Evolutionary conservation across 345 rosid species (phyloP).

Genomic region (Dipteronia dyeriana): DNA sequence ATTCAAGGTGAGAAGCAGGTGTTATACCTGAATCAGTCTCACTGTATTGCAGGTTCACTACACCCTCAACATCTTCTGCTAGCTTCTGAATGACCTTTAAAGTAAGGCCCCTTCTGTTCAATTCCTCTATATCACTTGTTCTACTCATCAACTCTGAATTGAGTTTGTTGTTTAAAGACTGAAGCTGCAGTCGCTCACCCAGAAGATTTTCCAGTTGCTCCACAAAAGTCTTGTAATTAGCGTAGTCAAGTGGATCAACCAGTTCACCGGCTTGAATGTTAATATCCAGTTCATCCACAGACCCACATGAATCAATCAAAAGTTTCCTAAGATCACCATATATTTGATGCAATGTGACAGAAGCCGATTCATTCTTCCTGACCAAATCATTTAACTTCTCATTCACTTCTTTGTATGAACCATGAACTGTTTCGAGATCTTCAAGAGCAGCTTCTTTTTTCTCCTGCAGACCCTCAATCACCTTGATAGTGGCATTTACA

Average conservation of each 20-base stretch:
- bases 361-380: constrained; percentile 44
- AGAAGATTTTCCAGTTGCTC: constrained; percentile 52
- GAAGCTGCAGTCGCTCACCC: constrained; percentile 61
- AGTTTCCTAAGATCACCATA: constrained; percentile 53
- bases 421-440: constrained; percentile 45
- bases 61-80: not conserved
- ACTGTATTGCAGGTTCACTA: not conserved
- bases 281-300: constrained; percentile 29
- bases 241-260: constrained; percentile 47
- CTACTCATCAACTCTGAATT: constrained; percentile 50
- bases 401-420: constrained; percentile 47
- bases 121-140: constrained; percentile 54
- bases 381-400: constrained; percentile 49
- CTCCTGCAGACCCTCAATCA: constrained; percentile 56
- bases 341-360: constrained; percentile 36
- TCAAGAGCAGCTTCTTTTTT: constrained; percentile 50
- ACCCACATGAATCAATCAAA: constrained; percentile 42
- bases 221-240: constrained; percentile 42
- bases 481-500: constrained; percentile 51
- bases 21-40: not conserved
- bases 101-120: constrained; percentile 47
- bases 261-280: constrained; percentile 33
- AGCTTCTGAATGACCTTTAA: not conserved
- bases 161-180: constrained; percentile 52
- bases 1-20: not conserved